Evolutionary conservation across 2,329 filamentous ascomycete species (phyloP).

Genomic region (Truncatella angustata): DNA sequence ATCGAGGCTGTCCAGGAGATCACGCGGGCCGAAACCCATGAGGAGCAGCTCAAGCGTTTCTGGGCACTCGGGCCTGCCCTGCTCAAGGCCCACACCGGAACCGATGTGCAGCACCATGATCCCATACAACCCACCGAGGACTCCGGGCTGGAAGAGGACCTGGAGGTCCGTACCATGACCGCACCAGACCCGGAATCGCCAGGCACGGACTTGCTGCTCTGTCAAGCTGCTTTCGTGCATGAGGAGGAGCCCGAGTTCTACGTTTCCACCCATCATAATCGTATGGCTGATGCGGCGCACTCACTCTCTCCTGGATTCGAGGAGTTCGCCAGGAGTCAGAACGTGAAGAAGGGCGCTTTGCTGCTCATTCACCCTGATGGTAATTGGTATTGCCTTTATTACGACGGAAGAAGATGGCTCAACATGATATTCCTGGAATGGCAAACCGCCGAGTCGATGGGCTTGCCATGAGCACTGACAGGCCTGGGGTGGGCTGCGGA

Average conservation of each 20-base stretch:
- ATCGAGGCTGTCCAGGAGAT: constrained; percentile 12
- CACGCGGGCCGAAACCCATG: constrained; percentile 3
- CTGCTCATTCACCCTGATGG: constrained; percentile 14
- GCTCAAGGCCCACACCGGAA: constrained; percentile 10
- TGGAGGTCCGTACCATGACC: constrained; percentile 13
- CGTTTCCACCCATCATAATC: constrained; percentile 8
- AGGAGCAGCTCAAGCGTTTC: constrained; percentile 10
- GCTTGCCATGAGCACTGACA: constrained; percentile 6
- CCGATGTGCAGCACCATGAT: constrained; percentile 9
- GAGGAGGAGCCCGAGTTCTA: constrained; percentile 12
- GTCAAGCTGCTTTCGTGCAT: constrained; percentile 11
- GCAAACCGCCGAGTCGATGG: constrained; percentile 18
- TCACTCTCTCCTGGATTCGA: constrained; percentile 14
- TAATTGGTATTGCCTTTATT: constrained; percentile 18
- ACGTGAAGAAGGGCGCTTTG: constrained; percentile 12
- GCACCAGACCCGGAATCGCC: constrained; percentile 17
- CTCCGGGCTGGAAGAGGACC: constrained; percentile 9
- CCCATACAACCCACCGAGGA: constrained; percentile 4
- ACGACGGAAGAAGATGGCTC: constrained; percentile 18
- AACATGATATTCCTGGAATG: constrained; percentile 21
- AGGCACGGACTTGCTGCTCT: constrained; percentile 16
- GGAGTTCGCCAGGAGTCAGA: constrained; percentile 6
- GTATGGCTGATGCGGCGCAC: constrained; percentile 12
- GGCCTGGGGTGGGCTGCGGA: too few relatives aligned
- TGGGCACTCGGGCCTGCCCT: constrained; percentile 11